These are phyloP conservation scores for Monosporascus sp. DNA, from an alignment of 2,329 filamentous ascomycete species.

Conservation along the genomic window DNA sequence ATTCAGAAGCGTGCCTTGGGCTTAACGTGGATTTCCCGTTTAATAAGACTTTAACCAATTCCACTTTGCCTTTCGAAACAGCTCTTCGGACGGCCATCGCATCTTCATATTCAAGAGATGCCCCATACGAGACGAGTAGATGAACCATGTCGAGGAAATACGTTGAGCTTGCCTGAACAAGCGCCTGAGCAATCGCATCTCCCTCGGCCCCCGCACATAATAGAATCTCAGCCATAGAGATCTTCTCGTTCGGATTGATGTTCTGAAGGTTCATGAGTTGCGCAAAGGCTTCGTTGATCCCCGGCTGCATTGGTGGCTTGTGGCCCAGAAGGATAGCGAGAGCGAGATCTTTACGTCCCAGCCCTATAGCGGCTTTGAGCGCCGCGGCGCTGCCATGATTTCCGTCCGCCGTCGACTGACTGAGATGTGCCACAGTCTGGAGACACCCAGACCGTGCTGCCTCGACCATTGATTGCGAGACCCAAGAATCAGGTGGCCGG, in stretches of 20 bases:
- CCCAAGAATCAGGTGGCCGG: constrained; percentile 34
- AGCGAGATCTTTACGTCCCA: constrained; percentile 47
- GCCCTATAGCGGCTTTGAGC: constrained; percentile 42
- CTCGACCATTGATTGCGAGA: constrained; percentile 47
- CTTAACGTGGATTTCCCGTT: constrained; percentile 37
- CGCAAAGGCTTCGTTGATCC: constrained; percentile 46
- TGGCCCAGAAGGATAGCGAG: constrained; percentile 49
- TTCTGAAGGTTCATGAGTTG: constrained; percentile 40
- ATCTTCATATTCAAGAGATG: constrained; percentile 49
- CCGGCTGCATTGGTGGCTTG: constrained; percentile 42
- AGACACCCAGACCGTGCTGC: constrained; percentile 44
- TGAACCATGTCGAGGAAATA: constrained; percentile 50
- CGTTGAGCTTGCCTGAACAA: constrained; percentile 42
- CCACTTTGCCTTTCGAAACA: constrained; percentile 39
- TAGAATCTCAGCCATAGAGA: constrained; percentile 48
- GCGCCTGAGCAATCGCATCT: constrained; percentile 39
- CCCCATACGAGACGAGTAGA: constrained; percentile 47
- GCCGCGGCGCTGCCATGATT: constrained; percentile 47
- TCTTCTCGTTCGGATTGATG: constrained; percentile 42
- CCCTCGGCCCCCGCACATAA: constrained; percentile 54
- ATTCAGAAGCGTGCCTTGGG: constrained; percentile 42
- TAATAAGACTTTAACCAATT: constrained; percentile 43
- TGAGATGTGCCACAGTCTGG: constrained; percentile 44
- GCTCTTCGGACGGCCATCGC: constrained; percentile 44
- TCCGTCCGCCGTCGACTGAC: constrained; percentile 47